Conservation (phyloP, 208 protist species). For the Acanthamoeba sp. region DNA sequence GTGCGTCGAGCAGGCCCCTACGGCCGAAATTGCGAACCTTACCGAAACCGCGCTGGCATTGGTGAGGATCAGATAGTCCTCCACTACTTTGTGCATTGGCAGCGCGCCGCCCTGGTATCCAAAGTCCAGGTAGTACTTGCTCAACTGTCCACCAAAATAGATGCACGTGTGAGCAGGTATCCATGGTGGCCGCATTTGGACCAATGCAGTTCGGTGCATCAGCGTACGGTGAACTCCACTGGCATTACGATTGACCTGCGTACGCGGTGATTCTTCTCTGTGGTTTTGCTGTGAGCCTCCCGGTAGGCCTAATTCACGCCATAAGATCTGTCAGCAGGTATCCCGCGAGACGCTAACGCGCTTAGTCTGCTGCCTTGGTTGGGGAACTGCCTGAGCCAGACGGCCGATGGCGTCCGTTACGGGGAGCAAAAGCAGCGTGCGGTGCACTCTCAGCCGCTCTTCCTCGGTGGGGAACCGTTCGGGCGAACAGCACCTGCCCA, state of each 20-base stretch:
- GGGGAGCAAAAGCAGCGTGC: not conserved
- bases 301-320: not conserved
- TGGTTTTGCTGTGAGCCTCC: not conserved
- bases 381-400: not conserved
- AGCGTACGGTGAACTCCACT: not conserved
- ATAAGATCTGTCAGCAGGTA: too few species aligned
- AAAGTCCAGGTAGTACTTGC: conserved; percentile 63
- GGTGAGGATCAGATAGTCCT: conserved; percentile 1
- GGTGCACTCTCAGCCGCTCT: not conserved
- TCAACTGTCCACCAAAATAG: conserved; percentile 43
- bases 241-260: not conserved
- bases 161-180: too few species aligned
- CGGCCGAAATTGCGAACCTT: not conserved
- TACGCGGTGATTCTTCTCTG: not conserved
- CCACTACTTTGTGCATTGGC: conserved; percentile 4
- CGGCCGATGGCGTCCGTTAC: conserved; percentile 2
- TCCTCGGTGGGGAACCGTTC: not conserved
- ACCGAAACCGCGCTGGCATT: not conserved
- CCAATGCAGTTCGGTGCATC: not conserved
- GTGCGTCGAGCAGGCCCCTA: not conserved
- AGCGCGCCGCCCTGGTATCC: not conserved
- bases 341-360: too few species aligned
- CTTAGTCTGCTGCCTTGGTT: too few species aligned
- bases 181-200: not conserved
- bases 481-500: not conserved